Evolutionary conservation across 805 yeast species (phyloP).

Genomic region (Sugiyamaella chiloensis): DNA sequence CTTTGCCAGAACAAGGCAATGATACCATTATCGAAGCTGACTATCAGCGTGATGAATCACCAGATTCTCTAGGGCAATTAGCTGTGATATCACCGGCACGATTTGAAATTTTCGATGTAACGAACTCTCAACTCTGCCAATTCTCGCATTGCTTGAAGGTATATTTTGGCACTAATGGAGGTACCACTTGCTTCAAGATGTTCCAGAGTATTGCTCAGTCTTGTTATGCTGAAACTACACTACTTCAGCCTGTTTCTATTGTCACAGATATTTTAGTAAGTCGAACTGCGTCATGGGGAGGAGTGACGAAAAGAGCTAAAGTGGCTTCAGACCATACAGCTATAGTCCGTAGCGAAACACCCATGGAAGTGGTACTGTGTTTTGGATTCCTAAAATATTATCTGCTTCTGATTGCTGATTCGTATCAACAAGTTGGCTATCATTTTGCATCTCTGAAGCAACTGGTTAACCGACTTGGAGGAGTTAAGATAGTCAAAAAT

Average conservation of each 20-base stretch:
- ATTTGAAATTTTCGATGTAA: not conserved
- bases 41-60: not conserved
- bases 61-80: not conserved
- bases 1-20: no score
- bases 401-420: not conserved
- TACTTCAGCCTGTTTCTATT: not conserved
- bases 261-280: slow-evolving; percentile 1
- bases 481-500: not conserved
- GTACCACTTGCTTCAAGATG: slow-evolving; percentile 2
- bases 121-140: not conserved
- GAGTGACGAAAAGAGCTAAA: not conserved
- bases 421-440: not conserved
- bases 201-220: slow-evolving; percentile 1
- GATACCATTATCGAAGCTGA: not conserved
- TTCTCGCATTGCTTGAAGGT: slow-evolving; percentile 1
- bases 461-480: not conserved
- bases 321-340: not conserved
- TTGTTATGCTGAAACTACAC: slow-evolving; percentile 1
- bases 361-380: slow-evolving; percentile 1
- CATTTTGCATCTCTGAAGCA: not conserved
- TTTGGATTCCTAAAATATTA: slow-evolving; percentile 1
- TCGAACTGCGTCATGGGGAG: not conserved
- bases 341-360: not conserved
- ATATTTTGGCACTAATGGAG: not conserved
- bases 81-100: not conserved